phyloP scores from a whole-genome alignment of 805 yeast genomes.

The Clavispora fructus region DNA sequence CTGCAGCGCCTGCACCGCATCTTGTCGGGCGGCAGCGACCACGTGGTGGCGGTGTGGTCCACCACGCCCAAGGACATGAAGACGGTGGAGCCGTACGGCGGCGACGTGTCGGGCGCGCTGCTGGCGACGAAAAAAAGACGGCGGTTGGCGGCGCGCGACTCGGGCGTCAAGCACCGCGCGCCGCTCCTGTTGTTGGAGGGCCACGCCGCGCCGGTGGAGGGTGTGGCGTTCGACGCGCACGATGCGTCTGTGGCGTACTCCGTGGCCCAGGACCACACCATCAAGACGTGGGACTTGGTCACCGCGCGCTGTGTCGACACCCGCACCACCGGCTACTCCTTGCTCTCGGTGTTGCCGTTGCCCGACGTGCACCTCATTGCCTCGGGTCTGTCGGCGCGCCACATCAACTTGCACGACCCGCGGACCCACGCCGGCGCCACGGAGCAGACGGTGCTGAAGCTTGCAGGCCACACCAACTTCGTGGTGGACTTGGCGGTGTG shows the following conservation, averaged over 20 bases:
- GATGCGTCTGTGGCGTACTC: conserved; percentile 87
- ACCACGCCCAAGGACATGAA: conserved; percentile 79
- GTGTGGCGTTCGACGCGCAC: conserved; percentile 62
- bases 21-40: conserved; percentile 81
- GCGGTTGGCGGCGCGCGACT: conserved; percentile 71
- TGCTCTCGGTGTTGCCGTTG: conserved; percentile 69
- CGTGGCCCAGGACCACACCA: conserved; percentile 91
- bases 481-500: conserved; percentile 73
- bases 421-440: conserved; percentile 55
- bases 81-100: conserved; percentile 26
- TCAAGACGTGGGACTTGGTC: conserved; percentile 94
- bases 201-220: conserved; percentile 85
- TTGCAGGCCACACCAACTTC: conserved; percentile 87
- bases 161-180: conserved; percentile 72
- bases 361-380: conserved; percentile 68
- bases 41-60: conserved; percentile 82
- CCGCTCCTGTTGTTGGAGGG: conserved; percentile 76
- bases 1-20: conserved; percentile 51
- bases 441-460: conserved; percentile 61
- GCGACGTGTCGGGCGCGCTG: conserved; percentile 34
- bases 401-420: conserved; percentile 90
- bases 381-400: conserved; percentile 97
- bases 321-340: conserved; percentile 77
- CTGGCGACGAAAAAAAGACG: conserved; percentile 87
- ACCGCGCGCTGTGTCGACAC: conserved; percentile 85